phyloP scores from a whole-genome alignment of 1,284 basidiomycete genomes.

The Boletellus deceptivus region DNA sequence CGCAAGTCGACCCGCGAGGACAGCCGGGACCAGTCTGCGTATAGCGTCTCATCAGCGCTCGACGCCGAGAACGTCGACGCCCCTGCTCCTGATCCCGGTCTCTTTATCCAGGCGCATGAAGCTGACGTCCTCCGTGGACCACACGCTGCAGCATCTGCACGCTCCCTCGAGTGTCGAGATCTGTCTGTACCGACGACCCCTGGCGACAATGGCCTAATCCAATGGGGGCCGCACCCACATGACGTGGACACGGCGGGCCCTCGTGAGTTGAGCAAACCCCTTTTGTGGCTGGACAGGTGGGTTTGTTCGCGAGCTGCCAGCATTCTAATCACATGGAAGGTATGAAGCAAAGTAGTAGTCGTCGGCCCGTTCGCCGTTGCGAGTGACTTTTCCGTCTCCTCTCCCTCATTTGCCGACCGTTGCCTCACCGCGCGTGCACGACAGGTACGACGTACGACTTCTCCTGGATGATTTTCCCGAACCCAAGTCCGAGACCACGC shows the following conservation, averaged over 20 bases:
- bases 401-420: constrained; percentile 8
- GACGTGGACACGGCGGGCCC: constrained; percentile 3
- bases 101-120: constrained; percentile 66
- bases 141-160: constrained; percentile 35
- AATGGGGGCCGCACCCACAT: constrained; percentile 34
- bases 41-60: constrained; percentile 1
- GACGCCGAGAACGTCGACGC: constrained; percentile 6
- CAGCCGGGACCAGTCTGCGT: constrained; percentile 9
- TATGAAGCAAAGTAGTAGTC: constrained; percentile 5
- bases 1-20: constrained; percentile 12
- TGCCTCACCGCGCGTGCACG: constrained; percentile 14
- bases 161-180: constrained; percentile 45
- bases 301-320: constrained; percentile 16
- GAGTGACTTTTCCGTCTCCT: constrained; percentile 15
- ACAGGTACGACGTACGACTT: constrained; percentile 78
- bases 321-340: constrained; percentile 11
- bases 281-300: constrained; percentile 66
- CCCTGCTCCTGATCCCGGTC: constrained; percentile 28
- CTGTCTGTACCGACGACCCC: constrained; percentile 5
- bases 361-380: constrained; percentile 3
- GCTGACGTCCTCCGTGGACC: constrained; percentile 59
- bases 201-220: constrained; percentile 40
- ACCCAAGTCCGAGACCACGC: constrained; percentile 1
- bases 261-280: constrained; percentile 20
- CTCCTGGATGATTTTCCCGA: constrained; percentile 54